phyloP scores from a whole-genome alignment of 768 basidiomycete genomes.

The Collybia nuda region DNA sequence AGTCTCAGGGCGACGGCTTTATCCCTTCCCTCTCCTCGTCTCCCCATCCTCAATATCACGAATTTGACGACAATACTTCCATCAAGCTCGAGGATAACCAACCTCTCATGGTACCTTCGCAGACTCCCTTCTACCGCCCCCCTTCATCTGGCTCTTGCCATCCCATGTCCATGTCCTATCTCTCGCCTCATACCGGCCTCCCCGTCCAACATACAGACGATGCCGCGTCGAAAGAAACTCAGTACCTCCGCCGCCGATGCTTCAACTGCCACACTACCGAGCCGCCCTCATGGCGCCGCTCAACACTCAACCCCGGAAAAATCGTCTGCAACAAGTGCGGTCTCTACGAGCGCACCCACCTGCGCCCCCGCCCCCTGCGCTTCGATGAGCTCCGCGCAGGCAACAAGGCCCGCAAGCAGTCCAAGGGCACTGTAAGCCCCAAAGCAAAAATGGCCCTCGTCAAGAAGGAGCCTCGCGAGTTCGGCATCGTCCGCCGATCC shows the following conservation, averaged over 20 bases:
- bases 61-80: conserved; percentile 43
- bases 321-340: conserved; percentile 96
- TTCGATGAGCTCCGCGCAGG: conserved; percentile 88
- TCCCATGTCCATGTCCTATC: conserved; percentile 36
- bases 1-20: conserved; percentile 34
- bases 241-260: conserved; percentile 84
- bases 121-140: conserved; percentile 49
- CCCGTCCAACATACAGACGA: conserved; percentile 89
- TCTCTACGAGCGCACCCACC: conserved; percentile 85
- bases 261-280: conserved; percentile 93
- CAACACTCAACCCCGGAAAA: conserved; percentile 87
- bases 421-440: conserved; percentile 34
- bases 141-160: conserved; percentile 21
- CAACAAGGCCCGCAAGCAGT: conserved; percentile 75
- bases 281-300: conserved; percentile 85
- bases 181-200: conserved; percentile 47
- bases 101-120: conserved; percentile 64
- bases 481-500: conserved; percentile 50
- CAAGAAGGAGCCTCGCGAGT: conserved; percentile 67
- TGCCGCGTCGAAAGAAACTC: conserved; percentile 87
- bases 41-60: conserved; percentile 46
- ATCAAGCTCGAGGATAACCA: conserved; percentile 71
- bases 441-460: conserved; percentile 38
- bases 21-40: conserved; percentile 32
- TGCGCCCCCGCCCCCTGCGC: conserved; percentile 78